A percentile compares a stretch with the other conserved stretches of the same genome.
phyloP scores from a whole-genome alignment of 306 rosid genomes.

The Malus orientalis region DNA sequence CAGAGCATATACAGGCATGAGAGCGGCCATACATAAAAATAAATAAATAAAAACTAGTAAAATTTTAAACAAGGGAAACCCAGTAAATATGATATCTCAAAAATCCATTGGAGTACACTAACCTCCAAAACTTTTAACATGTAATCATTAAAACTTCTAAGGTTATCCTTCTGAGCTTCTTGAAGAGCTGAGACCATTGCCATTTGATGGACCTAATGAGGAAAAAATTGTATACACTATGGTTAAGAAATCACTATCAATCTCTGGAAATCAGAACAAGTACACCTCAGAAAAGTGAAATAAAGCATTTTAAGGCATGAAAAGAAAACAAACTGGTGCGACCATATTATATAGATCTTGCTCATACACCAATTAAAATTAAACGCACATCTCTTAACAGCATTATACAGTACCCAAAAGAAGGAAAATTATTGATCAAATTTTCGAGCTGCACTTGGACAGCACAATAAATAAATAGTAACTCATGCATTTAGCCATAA shows the following conservation, averaged over 20 bases:
- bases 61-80: neutral
- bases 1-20: neutral
- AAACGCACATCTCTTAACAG: neutral
- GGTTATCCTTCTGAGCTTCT: constrained; percentile 97
- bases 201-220: constrained; percentile 85
- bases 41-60: neutral
- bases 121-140: constrained; percentile 97
- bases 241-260: constrained; percentile 15
- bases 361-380: neutral
- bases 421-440: neutral
- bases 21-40: neutral
- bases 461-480: neutral
- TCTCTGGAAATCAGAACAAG: neutral
- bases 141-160: constrained; percentile 81
- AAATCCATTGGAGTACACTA: constrained; percentile 17
- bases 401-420: neutral
- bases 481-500: neutral
- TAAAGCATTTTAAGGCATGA: neutral
- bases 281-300: neutral
- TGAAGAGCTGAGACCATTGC: constrained; percentile 95
- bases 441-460: neutral
- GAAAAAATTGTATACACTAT: neutral
- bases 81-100: neutral
- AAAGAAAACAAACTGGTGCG: neutral
- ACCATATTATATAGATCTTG: neutral